phyloP scores from a whole-genome alignment of 1,139 yeast species.

The Yamadazyma diddensiae region DNA sequence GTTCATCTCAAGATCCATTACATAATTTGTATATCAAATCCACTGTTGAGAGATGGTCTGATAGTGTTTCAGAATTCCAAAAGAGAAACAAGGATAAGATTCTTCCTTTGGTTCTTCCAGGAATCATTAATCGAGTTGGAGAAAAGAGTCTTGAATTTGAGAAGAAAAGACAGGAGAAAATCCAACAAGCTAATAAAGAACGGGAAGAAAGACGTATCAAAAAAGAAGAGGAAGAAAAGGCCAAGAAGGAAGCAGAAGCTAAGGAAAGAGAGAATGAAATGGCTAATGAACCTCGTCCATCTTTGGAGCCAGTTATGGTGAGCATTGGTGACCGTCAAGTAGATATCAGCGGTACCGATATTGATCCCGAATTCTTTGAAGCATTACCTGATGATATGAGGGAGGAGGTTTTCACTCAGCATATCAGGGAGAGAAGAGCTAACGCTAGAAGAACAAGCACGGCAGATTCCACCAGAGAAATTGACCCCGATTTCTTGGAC shows the following conservation, averaged over 20 bases:
- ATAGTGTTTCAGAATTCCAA: constrained; percentile 50
- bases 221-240: constrained; percentile 35
- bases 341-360: constrained; percentile 85
- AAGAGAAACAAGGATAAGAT: constrained; percentile 39
- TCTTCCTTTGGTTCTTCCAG: constrained; percentile 45
- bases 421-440: constrained; percentile 64
- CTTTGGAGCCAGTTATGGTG: constrained; percentile 58
- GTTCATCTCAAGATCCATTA: constrained; percentile 14
- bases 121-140: constrained; percentile 51
- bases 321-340: constrained; percentile 76
- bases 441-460: constrained; percentile 38
- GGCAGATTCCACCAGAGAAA: constrained; percentile 51
- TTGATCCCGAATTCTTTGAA: constrained; percentile 86
- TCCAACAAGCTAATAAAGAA: constrained; percentile 29
- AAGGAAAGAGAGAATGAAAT: constrained; percentile 31
- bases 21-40: constrained; percentile 45
- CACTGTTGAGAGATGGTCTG: constrained; percentile 70
- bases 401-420: constrained; percentile 88
- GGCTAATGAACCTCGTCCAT: constrained; percentile 14
- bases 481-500: constrained; percentile 78
- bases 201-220: constrained; percentile 21
- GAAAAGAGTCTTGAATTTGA: constrained; percentile 43
- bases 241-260: constrained; percentile 34
- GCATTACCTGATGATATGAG: constrained; percentile 93
- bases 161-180: constrained; percentile 27